Evolutionary conservation across 257 asterid species (phyloP).

Genomic region (Henckelia pumila): DNA sequence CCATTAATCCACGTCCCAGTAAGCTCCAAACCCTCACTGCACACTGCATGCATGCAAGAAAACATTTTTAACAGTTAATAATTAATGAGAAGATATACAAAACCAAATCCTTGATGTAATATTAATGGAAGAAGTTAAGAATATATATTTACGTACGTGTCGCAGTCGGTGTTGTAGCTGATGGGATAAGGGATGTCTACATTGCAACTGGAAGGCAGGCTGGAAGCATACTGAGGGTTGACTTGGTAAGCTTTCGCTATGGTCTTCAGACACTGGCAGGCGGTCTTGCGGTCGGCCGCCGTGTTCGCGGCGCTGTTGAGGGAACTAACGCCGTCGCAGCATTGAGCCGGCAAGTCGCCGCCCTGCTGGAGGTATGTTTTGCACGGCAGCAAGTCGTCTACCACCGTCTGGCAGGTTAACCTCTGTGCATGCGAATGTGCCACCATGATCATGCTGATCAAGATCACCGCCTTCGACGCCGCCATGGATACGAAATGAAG

Average conservation of each 20-base stretch:
- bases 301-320: slow-evolving; percentile 15
- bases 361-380: slow-evolving; percentile 8
- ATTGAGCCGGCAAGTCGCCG: slow-evolving; percentile 12
- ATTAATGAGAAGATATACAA: no score
- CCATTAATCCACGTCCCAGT: neutral
- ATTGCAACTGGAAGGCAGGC: slow-evolving; percentile 7
- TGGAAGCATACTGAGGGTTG: slow-evolving; percentile 7
- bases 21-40: neutral
- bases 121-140: no score
- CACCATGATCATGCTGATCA: slow-evolving; percentile 5
- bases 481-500: neutral
- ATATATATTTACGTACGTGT: no score
- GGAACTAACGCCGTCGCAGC: slow-evolving; percentile 30
- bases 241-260: slow-evolving; percentile 16
- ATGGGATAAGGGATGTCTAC: slow-evolving; percentile 28
- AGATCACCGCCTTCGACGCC: neutral
- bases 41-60: neutral
- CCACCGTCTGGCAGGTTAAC: slow-evolving; percentile 23
- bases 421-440: slow-evolving; percentile 1
- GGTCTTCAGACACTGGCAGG: slow-evolving; percentile 29
- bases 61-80: neutral
- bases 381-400: slow-evolving; percentile 22
- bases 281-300: slow-evolving; percentile 10
- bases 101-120: no score
- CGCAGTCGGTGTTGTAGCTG: slow-evolving; percentile 27